These are phyloP conservation scores for Telopea speciosissima DNA, from an alignment of 177 flowering plant genomes.

Conservation along the genomic window DNA sequence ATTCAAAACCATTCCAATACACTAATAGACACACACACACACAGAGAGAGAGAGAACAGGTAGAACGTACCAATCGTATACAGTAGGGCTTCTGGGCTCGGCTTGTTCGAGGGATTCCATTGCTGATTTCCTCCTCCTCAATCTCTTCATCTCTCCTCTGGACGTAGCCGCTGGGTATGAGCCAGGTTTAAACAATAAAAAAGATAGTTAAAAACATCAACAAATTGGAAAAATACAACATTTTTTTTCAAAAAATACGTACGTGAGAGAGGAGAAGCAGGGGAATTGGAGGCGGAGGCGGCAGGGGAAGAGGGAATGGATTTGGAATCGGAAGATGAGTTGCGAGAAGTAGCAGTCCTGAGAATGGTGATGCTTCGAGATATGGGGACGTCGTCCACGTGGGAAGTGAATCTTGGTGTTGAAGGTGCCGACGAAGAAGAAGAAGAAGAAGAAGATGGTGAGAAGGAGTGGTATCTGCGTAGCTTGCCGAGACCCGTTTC, in stretches of 20 bases:
- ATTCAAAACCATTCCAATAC: too few relatives aligned
- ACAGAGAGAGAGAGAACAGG: neutral
- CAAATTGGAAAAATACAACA: too few relatives aligned
- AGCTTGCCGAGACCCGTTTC: conserved; percentile 50
- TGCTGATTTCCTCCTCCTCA: conserved; percentile 39
- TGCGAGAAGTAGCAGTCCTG: conserved; percentile 14
- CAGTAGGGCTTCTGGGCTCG: conserved; percentile 45
- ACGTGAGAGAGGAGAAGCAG: conserved; percentile 53
- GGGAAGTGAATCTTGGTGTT: conserved; percentile 15
- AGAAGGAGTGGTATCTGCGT: conserved; percentile 39
- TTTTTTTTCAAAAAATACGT: conserved; percentile 12
- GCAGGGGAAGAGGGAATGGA: conserved; percentile 37
- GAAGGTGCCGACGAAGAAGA: conserved; percentile 4
- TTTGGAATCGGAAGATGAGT: conserved; percentile 24
- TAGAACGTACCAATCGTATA: conserved; percentile 48
- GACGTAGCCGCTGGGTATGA: conserved; percentile 46
- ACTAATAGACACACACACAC: too few relatives aligned
- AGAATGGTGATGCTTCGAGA: conserved; percentile 53
- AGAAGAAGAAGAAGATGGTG: neutral
- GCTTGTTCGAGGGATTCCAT: conserved; percentile 32
- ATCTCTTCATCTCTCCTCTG: conserved; percentile 33
- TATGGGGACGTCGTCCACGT: conserved; percentile 18
- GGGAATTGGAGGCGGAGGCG: conserved; percentile 26
- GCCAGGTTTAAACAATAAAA: neutral
- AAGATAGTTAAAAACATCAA: neutral